A percentile compares a stretch with the other conserved stretches of the same genome.
These are phyloP conservation scores for Sclerospora graminicola DNA, from an alignment of 352 stramenopile species.

Conservation along the genomic window DNA sequence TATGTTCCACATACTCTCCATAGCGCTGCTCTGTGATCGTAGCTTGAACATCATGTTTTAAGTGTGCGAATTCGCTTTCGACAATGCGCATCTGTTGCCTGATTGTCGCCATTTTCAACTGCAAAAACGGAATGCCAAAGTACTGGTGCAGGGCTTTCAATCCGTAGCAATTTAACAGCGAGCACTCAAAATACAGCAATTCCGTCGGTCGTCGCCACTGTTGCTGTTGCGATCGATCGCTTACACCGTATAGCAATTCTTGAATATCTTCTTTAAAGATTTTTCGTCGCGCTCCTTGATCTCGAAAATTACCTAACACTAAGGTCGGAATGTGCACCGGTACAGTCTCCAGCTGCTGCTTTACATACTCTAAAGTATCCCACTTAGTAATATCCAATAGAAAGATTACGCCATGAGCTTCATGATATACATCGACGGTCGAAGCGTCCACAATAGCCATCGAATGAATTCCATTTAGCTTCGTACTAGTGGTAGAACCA, in stretches of 20 bases:
- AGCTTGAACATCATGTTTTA: slow-evolving; percentile 64
- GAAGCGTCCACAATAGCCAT: slow-evolving; percentile 73
- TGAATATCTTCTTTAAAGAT: slow-evolving; percentile 84
- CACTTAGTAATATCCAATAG: slow-evolving; percentile 77
- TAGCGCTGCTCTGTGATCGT: slow-evolving; percentile 71
- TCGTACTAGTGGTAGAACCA: slow-evolving; percentile 12
- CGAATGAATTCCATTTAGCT: slow-evolving; percentile 33
- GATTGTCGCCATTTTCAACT: slow-evolving; percentile 69
- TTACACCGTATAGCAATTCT: slow-evolving; percentile 49
- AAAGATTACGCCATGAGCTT: slow-evolving; percentile 84
- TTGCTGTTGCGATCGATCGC: slow-evolving; percentile 21
- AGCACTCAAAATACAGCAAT: slow-evolving; percentile 80
- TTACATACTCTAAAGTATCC: slow-evolving; percentile 78
- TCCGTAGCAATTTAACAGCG: slow-evolving; percentile 74
- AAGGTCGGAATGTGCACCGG: slow-evolving; percentile 70
- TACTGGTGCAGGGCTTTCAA: slow-evolving; percentile 80
- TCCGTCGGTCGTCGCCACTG: slow-evolving; percentile 40
- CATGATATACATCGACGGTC: slow-evolving; percentile 85
- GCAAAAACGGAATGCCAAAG: slow-evolving; percentile 76
- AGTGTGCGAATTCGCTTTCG: slow-evolving; percentile 51
- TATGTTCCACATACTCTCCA: slow-evolving; percentile 59
- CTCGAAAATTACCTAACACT: slow-evolving; percentile 76
- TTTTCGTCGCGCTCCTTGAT: slow-evolving; percentile 50
- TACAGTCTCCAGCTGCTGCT: slow-evolving; percentile 55
- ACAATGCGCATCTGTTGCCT: slow-evolving; percentile 67